These are phyloP conservation scores for Clonostachys byssicola DNA, from an alignment of 2,329 filamentous ascomycete species.

Conservation along the genomic window DNA sequence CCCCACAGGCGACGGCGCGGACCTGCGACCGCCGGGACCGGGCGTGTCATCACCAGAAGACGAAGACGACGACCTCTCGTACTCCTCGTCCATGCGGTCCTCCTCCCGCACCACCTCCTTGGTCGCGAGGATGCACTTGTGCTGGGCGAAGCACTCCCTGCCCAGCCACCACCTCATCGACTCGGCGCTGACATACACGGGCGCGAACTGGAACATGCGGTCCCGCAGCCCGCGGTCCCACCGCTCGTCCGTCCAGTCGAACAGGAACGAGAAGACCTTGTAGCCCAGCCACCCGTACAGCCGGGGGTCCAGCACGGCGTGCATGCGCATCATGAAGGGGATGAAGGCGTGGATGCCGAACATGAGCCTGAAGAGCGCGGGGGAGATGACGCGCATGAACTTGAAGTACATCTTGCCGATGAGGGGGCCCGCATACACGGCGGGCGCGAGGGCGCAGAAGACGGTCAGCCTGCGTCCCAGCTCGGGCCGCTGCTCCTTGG, in stretches of 20 bases:
- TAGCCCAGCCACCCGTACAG: constrained; percentile 84
- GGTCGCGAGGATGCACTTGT: constrained; percentile 84
- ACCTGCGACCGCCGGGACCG: constrained; percentile 3
- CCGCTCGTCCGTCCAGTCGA: constrained; percentile 78
- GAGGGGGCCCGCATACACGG: constrained; percentile 82
- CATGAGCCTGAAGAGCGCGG: constrained; percentile 69
- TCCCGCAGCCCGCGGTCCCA: constrained; percentile 80
- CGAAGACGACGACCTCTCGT: not conserved
- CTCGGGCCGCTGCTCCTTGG: constrained; percentile 85
- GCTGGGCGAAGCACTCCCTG: constrained; percentile 70
- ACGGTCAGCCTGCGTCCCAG: constrained; percentile 79
- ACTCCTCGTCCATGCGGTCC: constrained; percentile 48
- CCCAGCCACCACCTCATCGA: constrained; percentile 97
- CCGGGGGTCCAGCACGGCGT: constrained; percentile 56
- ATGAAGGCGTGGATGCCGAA: constrained; percentile 95
- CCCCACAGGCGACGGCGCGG: constrained; percentile 3
- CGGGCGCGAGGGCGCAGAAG: constrained; percentile 87
- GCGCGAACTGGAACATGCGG: constrained; percentile 88
- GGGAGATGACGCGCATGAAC: constrained; percentile 80
- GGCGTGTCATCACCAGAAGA: constrained; percentile 3
- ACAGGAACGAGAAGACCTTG: constrained; percentile 83
- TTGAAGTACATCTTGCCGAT: constrained; percentile 88
- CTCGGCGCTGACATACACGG: constrained; percentile 85
- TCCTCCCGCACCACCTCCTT: constrained; percentile 63
- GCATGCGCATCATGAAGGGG: constrained; percentile 87